These are phyloP conservation scores for Fimicolochytrium jonesii DNA, from an alignment of 192 early-diverging fungal species.

Conservation along the genomic window DNA sequence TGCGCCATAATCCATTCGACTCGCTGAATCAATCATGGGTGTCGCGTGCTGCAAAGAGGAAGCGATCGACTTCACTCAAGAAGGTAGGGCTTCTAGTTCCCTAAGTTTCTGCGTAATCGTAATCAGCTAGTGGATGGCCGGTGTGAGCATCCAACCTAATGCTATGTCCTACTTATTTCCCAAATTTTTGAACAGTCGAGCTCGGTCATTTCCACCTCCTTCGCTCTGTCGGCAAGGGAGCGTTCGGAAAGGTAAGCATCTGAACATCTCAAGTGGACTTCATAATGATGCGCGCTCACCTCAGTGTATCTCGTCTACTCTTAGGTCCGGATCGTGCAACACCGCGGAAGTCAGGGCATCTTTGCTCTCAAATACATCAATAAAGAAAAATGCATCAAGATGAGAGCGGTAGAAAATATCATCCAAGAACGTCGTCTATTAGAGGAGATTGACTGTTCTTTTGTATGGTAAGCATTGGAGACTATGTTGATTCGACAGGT, in stretches of 20 bases:
- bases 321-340: slow-evolving; percentile 88
- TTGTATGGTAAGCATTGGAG: slow-evolving; percentile 51
- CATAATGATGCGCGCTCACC: neutral
- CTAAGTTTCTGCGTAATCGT: too few species aligned
- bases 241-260: slow-evolving; percentile 84
- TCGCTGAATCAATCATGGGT: slow-evolving; percentile 33
- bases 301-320: neutral
- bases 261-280: neutral
- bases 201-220: slow-evolving; percentile 87
- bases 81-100: slow-evolving; percentile 43
- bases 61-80: slow-evolving; percentile 64
- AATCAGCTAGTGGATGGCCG: too few species aligned
- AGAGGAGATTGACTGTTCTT: slow-evolving; percentile 78
- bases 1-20: too few species aligned
- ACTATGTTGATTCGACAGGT: neutral
- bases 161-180: neutral
- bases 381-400: slow-evolving; percentile 86
- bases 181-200: slow-evolving; percentile 49
- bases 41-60: slow-evolving; percentile 56
- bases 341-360: slow-evolving; percentile 67
- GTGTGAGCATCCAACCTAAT: too few species aligned
- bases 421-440: slow-evolving; percentile 84
- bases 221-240: slow-evolving; percentile 88
- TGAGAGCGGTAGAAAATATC: slow-evolving; percentile 83
- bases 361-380: slow-evolving; percentile 98